A percentile compares a stretch with the other conserved stretches of the same genome.
These are phyloP conservation scores for Lasiodiplodia sp. DNA, from an alignment of 2,329 filamentous ascomycete species.

Conservation along the genomic window DNA sequence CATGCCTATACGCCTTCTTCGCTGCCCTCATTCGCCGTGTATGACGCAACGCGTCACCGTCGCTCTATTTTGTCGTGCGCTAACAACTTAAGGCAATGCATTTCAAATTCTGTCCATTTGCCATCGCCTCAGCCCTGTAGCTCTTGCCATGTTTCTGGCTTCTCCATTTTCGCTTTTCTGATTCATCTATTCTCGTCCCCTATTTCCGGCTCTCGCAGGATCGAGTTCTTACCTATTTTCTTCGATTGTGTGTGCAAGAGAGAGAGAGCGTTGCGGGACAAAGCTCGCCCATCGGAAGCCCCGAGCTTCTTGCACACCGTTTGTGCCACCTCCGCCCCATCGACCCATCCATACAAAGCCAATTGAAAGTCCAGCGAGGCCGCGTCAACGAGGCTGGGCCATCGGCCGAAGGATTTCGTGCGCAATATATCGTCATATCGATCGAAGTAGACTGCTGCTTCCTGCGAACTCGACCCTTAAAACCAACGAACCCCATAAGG, in stretches of 20 bases:
- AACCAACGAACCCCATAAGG: too few relatives aligned
- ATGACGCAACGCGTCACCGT: constrained; percentile 3
- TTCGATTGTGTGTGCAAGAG: too few relatives aligned
- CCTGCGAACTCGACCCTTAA: too few relatives aligned
- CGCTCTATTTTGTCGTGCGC: background rate
- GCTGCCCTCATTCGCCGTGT: background rate
- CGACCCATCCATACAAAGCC: background rate
- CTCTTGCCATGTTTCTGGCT: background rate
- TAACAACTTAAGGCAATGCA: background rate
- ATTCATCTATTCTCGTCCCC: too few relatives aligned
- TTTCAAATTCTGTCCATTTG: background rate
- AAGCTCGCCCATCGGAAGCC: too few relatives aligned
- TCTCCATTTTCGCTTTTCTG: too few relatives aligned
- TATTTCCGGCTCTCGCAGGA: too few relatives aligned
- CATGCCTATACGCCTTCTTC: background rate
- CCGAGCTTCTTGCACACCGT: background rate
- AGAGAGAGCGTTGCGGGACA: too few relatives aligned
- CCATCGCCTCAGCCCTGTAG: background rate
- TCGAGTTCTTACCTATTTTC: too few relatives aligned
- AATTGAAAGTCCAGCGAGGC: background rate
- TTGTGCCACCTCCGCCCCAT: background rate
- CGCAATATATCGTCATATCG: too few relatives aligned
- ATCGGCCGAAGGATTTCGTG: too few relatives aligned
- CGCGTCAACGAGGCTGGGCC: background rate
- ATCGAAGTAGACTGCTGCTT: too few relatives aligned